phyloP scores from a whole-genome alignment of 148 eudicot genomes.

The Polygonum aviculare region DNA sequence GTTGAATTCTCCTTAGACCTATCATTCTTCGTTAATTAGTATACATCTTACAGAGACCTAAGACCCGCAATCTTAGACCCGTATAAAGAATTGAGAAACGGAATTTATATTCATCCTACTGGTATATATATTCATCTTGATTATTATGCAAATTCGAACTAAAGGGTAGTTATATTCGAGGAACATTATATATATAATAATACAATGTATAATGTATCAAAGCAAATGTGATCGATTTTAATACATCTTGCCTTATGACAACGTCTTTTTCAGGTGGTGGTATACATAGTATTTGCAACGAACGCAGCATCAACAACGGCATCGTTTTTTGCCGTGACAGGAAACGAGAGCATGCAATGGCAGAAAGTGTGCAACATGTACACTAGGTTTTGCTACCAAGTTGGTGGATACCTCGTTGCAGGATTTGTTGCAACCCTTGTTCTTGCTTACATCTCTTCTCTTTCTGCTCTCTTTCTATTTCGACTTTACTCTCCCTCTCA shows the following conservation, averaged over 20 bases:
- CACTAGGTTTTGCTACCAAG: conserved; percentile 50
- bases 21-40: too few relatives aligned
- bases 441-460: conserved; percentile 28
- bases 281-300: conserved; percentile 41
- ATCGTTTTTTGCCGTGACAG: conserved; percentile 34
- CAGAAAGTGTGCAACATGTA: conserved; percentile 51
- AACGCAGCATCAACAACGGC: conserved; percentile 23
- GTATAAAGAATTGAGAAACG: too few relatives aligned
- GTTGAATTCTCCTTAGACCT: too few relatives aligned
- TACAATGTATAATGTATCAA: too few relatives aligned
- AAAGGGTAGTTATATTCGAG: too few relatives aligned
- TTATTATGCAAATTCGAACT: too few relatives aligned
- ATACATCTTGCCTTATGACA: neutral
- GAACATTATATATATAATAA: too few relatives aligned
- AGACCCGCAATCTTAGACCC: too few relatives aligned
- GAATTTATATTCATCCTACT: too few relatives aligned
- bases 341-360: conserved; percentile 40
- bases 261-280: conserved; percentile 27
- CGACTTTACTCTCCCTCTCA: conserved; percentile 55
- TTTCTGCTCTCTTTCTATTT: conserved; percentile 51
- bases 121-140: too few relatives aligned
- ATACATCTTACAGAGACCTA: too few relatives aligned
- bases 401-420: conserved; percentile 36
- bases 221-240: too few relatives aligned
- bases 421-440: conserved; percentile 28